Evolutionary conservation across 371 early-diverging fungal genomes (phyloP).

Genomic region (Coemansia sp.): DNA sequence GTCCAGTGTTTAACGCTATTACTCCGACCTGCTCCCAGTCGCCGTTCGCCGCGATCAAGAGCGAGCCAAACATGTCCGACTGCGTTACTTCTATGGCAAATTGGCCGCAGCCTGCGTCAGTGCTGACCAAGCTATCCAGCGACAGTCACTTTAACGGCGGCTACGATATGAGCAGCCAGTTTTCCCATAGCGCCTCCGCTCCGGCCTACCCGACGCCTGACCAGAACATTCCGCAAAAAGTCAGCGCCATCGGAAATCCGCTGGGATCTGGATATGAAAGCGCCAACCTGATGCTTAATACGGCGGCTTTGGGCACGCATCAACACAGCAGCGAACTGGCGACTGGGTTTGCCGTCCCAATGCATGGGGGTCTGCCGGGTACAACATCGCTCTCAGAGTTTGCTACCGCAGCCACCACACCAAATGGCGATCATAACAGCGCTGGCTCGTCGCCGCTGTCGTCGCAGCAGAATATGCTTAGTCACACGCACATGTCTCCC

Average conservation of each 20-base stretch:
- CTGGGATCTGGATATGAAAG: conserved; percentile 11
- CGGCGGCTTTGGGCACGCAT: conserved; percentile 5
- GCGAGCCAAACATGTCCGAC: neutral
- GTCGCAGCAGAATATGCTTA: conserved; percentile 1
- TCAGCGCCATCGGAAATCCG: conserved; percentile 13
- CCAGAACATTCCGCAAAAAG: conserved; percentile 24
- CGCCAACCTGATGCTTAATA: conserved; percentile 7
- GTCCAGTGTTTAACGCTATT: neutral
- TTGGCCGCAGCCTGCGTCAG: conserved; percentile 8
- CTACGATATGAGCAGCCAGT: neutral
- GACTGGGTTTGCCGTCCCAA: neutral
- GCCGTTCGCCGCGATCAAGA: conserved; percentile 10
- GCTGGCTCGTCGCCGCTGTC: conserved; percentile 21
- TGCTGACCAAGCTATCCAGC: neutral
- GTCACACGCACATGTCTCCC: conserved; percentile 13
- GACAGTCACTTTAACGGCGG: neutral
- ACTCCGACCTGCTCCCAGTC: conserved; percentile 9
- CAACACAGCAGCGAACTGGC: neutral
- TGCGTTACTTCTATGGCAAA: neutral
- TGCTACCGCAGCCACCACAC: conserved; percentile 13
- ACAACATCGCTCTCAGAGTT: conserved; percentile 13
- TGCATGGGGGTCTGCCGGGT: conserved; percentile 8
- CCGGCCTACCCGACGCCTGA: conserved; percentile 15
- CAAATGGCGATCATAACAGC: conserved; percentile 13
- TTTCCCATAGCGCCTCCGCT: conserved; percentile 2